A percentile compares a stretch with the other conserved stretches of the same genome.
Conservation (phyloP, 441 rosid species). For the Pelargonium fulgidum region DNA sequence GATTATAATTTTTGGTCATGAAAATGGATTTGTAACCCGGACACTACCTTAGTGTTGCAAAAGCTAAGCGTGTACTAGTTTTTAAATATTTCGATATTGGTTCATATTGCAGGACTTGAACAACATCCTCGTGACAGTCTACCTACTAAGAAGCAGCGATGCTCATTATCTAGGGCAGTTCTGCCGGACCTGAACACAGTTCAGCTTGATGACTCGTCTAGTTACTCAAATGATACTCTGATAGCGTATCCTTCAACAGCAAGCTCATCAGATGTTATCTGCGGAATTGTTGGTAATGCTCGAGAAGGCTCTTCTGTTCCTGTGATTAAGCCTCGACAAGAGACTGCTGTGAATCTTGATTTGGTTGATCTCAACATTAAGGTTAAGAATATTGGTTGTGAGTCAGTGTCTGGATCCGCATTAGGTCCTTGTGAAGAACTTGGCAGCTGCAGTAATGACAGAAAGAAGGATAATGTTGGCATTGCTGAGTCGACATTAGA, state of each 20-base stretch:
- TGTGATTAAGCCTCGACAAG: conserved; percentile 9
- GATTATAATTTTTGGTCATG: too few relatives aligned
- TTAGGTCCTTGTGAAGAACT: conserved; percentile 13
- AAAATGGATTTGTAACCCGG: too few relatives aligned
- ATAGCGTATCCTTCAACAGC: conserved; percentile 22
- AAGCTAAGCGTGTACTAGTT: too few relatives aligned
- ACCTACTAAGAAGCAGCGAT: conserved; percentile 19
- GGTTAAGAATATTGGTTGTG: conserved; percentile 6
- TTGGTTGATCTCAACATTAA: conserved; percentile 14
- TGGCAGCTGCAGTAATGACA: conserved; percentile 20
- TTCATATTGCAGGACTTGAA: conserved; percentile 29
- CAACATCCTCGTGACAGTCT: conserved; percentile 8
- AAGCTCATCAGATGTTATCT: conserved; percentile 21
- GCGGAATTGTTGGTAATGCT: conserved; percentile 11
- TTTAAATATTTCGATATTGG: conserved; percentile 7
- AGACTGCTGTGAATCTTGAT: conserved; percentile 19
- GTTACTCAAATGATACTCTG: conserved; percentile 23
- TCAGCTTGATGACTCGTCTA: conserved; percentile 34
- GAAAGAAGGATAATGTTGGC: conserved; percentile 18
- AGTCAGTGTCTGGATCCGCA: conserved; percentile 17
- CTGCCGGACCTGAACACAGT: conserved; percentile 46
- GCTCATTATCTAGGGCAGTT: conserved; percentile 19
- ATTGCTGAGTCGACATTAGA: conserved; percentile 15
- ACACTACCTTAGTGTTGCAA: too few relatives aligned
- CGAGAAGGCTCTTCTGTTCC: conserved; percentile 12